These are phyloP conservation scores for Lunularia cruciata DNA, from an alignment of 225 moss, liverwort and hornwort genomes.

Conservation along the genomic window DNA sequence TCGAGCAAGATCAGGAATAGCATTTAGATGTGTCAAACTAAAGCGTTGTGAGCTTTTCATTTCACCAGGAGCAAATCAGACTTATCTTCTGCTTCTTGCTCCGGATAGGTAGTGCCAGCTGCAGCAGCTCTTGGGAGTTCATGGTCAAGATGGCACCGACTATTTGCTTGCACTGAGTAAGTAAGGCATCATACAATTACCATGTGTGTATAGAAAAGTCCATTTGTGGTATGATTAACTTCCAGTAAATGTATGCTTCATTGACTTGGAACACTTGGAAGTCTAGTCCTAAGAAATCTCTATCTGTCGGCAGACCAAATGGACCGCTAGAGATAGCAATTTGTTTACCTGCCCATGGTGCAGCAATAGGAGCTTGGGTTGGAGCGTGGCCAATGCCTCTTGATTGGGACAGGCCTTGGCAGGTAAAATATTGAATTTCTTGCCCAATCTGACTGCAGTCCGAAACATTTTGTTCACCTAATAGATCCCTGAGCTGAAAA, in stretches of 20 bases:
- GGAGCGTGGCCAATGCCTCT: slow-evolving; percentile 99
- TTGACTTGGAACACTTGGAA: neutral
- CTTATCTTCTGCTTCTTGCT: slow-evolving; percentile 14
- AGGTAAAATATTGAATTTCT: slow-evolving; percentile 44
- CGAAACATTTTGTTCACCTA: neutral
- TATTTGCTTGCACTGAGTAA: slow-evolving; percentile 79
- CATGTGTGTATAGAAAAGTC: neutral
- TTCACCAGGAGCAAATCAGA: slow-evolving; percentile 19
- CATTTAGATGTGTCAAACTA: too few species aligned
- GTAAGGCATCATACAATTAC: neutral
- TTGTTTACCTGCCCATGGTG: slow-evolving; percentile 91
- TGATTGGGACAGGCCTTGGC: slow-evolving; percentile 98
- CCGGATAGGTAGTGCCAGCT: slow-evolving; percentile 83
- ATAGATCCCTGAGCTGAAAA: neutral
- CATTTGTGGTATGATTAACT: neutral
- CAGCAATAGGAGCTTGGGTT: slow-evolving; percentile 85
- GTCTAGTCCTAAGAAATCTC: neutral
- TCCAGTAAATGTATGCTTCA: neutral
- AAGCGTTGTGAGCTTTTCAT: too few species aligned
- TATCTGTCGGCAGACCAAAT: slow-evolving; percentile 51
- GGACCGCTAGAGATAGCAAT: slow-evolving; percentile 77
- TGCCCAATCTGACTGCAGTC: too few species aligned
- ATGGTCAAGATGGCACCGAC: slow-evolving; percentile 73
- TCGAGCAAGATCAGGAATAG: neutral
- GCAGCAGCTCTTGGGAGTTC: slow-evolving; percentile 67